Conservation (phyloP, 1,284 basidiomycete species). For the Trametes versicolor region DNA sequence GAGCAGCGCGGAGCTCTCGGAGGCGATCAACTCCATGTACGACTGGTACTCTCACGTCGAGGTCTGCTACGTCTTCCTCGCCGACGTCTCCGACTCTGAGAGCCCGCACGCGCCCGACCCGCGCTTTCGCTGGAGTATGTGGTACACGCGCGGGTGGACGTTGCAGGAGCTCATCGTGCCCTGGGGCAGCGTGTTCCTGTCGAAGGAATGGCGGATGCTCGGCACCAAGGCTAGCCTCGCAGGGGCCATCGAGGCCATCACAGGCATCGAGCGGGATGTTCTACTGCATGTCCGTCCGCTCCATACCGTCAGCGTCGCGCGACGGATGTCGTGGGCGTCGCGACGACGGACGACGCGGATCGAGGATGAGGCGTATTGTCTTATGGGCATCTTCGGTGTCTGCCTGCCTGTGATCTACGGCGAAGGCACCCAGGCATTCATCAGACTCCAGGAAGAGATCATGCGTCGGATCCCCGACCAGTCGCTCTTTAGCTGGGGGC, state of each 20-base stretch:
- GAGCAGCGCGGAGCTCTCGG: too few species aligned
- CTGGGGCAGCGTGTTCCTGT: constrained; percentile 23
- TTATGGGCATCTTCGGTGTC: constrained; percentile 30
- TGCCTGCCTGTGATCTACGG: constrained; percentile 24
- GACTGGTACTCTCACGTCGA: constrained; percentile 25
- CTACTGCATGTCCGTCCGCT: constrained; percentile 17
- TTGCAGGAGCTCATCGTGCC: constrained; percentile 30
- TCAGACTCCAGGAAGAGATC: constrained; percentile 29
- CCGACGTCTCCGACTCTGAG: constrained; percentile 20
- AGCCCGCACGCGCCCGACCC: constrained; percentile 6
- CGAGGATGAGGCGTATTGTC: constrained; percentile 30
- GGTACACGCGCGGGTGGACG: constrained; percentile 31
- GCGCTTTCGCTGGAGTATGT: constrained; percentile 23
- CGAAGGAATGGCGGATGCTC: constrained; percentile 21
- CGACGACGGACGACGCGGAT: constrained; percentile 18
- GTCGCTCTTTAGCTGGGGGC: constrained; percentile 27
- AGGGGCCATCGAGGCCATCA: constrained; percentile 20
- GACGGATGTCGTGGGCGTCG: constrained; percentile 28
- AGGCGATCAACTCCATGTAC: too few species aligned
- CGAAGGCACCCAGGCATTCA: constrained; percentile 25
- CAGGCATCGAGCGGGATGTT: constrained; percentile 25
- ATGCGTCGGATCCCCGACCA: constrained; percentile 23
- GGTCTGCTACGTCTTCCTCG: constrained; percentile 28
- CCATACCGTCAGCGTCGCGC: constrained; percentile 24
- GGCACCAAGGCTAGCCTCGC: constrained; percentile 26